Conservation (phyloP, 192 early-diverging fungal genomes). For the Coemansia sp. region DNA sequence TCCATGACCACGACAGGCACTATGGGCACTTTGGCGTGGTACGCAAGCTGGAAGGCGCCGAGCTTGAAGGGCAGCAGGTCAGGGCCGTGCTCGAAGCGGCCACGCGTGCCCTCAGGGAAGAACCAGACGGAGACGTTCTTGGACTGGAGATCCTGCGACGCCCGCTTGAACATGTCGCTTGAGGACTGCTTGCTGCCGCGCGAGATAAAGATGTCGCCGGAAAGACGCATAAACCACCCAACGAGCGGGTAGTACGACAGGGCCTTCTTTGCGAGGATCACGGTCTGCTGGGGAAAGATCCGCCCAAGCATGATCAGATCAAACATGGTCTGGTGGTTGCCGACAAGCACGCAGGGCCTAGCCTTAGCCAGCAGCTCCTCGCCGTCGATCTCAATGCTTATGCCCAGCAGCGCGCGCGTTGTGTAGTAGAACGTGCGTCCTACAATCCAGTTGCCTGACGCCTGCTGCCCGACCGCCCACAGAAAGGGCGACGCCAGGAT, state of each 20-base stretch:
- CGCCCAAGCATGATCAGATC: conserved; percentile 74
- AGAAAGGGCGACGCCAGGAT: conserved; percentile 57
- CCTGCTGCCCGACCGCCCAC: conserved; percentile 58
- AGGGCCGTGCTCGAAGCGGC: conserved; percentile 59
- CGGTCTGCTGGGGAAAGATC: conserved; percentile 69
- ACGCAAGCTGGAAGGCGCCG: conserved; percentile 94
- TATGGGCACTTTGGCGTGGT: conserved; percentile 82
- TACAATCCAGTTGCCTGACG: conserved; percentile 66
- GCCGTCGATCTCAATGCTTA: conserved; percentile 62
- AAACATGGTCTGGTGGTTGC: conserved; percentile 85
- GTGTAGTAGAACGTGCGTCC: conserved; percentile 59
- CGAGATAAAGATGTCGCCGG: conserved; percentile 88
- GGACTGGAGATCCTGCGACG: conserved; percentile 72
- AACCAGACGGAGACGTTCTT: conserved; percentile 83
- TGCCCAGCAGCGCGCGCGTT: conserved; percentile 56
- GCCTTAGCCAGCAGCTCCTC: conserved; percentile 54
- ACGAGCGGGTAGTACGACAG: conserved; percentile 77
- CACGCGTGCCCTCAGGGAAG: conserved; percentile 93
- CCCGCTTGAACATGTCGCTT: conserved; percentile 77
- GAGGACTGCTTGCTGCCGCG: conserved; percentile 78
- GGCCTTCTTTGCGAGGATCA: conserved; percentile 72
- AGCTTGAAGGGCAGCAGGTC: conserved; percentile 89
- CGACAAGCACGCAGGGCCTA: conserved; percentile 67
- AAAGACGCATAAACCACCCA: conserved; percentile 70
- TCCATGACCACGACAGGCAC: conserved; percentile 84